Conservation (phyloP, 768 basidiomycete species). For the Pluteus cervinus region DNA sequence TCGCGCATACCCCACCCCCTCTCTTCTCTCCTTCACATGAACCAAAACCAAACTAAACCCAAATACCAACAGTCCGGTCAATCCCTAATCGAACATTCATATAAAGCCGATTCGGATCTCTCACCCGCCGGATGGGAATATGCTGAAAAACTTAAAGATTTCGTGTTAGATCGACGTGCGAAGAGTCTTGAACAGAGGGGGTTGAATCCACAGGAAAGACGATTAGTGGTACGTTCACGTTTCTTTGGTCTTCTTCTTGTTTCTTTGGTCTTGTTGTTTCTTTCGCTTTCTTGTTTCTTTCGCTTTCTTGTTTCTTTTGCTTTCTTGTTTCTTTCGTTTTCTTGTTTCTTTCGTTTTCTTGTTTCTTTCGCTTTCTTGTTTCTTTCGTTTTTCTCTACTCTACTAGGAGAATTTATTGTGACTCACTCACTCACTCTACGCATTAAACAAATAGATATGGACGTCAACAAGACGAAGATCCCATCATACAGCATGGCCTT, state of each 20-base stretch:
- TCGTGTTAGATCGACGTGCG: constrained; percentile 78
- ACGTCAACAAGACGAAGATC: constrained; percentile 91
- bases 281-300: too few species aligned
- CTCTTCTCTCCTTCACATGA: neutral
- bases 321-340: too few species aligned
- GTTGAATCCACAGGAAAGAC: constrained; percentile 50
- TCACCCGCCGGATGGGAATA: constrained; percentile 97
- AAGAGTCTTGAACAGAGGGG: constrained; percentile 73
- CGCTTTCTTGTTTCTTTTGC: too few species aligned
- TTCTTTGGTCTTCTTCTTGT: neutral
- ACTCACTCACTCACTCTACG: neutral
- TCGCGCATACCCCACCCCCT: neutral
- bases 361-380: too few species aligned
- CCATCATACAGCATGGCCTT: constrained; percentile 96
- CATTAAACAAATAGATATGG: constrained; percentile 74
- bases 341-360: too few species aligned
- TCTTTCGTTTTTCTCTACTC: too few species aligned
- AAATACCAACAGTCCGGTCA: constrained; percentile 79
- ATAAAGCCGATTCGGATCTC: constrained; percentile 96
- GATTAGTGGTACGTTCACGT: constrained; percentile 51
- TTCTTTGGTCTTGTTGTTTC: too few species aligned
- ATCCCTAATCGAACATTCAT: constrained; percentile 96
- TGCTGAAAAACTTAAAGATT: constrained; percentile 82
- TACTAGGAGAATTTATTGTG: neutral
- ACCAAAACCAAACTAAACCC: neutral